Evolutionary conservation across 495 filamentous ascomycete species (phyloP).

Genomic region (Podospora pseudopauciseta): DNA sequence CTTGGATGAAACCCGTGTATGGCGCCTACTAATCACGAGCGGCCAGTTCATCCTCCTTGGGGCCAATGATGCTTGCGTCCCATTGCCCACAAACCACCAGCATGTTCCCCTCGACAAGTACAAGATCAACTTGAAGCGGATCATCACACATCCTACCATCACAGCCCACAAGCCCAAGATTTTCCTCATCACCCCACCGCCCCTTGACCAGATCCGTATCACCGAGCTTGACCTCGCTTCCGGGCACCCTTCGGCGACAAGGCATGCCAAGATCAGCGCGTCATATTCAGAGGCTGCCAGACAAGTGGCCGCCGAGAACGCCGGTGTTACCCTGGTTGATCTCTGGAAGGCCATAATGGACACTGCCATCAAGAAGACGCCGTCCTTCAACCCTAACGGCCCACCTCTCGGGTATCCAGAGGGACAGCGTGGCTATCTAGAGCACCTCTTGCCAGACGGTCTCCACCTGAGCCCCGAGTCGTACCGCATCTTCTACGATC

Average conservation of each 20-base stretch:
- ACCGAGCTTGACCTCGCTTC: constrained; percentile 50
- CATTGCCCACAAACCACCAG: constrained; percentile 54
- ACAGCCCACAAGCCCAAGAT: constrained; percentile 67
- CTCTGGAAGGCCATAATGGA: constrained; percentile 71
- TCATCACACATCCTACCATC: constrained; percentile 66
- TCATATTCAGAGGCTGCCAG: constrained; percentile 66
- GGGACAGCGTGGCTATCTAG: constrained; percentile 42
- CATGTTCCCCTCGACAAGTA: constrained; percentile 71
- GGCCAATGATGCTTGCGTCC: constrained; percentile 78
- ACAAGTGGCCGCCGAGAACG: constrained; percentile 59
- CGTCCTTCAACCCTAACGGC: constrained; percentile 39
- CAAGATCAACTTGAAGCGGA: constrained; percentile 63
- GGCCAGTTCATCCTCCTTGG: constrained; percentile 74
- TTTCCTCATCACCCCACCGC: constrained; percentile 73
- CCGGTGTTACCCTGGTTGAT: constrained; percentile 64
- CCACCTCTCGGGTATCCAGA: constrained; percentile 41
- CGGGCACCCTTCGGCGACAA: constrained; percentile 48
- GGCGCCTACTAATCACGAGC: not conserved
- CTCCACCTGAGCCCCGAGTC: constrained; percentile 51
- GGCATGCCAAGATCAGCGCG: constrained; percentile 62
- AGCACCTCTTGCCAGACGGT: constrained; percentile 50
- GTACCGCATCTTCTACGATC: constrained; percentile 47
- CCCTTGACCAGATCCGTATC: constrained; percentile 71
- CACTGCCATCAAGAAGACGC: constrained; percentile 42
- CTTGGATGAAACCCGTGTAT: not conserved